Base-by-base conservation (phyloP, 1,284 basidiomycete species). In the Lentinula novae-zelandiae region DNA sequence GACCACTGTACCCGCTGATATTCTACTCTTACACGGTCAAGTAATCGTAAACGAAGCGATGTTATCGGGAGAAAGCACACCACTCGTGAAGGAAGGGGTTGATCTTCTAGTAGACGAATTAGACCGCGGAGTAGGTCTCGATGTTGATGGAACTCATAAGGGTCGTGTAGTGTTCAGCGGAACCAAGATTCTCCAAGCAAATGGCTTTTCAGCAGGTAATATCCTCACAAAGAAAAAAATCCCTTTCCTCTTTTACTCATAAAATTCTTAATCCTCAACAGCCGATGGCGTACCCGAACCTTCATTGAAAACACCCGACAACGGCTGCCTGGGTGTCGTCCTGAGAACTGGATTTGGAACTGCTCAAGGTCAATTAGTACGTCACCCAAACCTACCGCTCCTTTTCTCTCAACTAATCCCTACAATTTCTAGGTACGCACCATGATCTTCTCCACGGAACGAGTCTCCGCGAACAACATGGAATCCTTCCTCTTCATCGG, bases 41-140 rank as follows among this genome's bases (percentile, higher is more conserved):
- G 91, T 89, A 67, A 98, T 98, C 68, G 95, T 97, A 64, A 98
- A 97, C 73, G 95, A 98, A 73, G 95, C 96, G 15, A 98, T 98
- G 96, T 79, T 98, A 5, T 96, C 94, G 1, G 96, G 96, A 60
- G 95, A 98, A 77, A 96, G 94, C 1, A 98, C 96, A 0, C 95
- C 95, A 0, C 79, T 98, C 6, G 81, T 98, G 58, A 98, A 98
- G 73, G 96, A 98, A 70, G 62, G 62, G 4, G 56, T 59, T 9
- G 62, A 63, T 53, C 54, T 63, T 3, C 92, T 90, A 17, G 88
- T 96, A 61, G 90, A 94, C 63, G 81, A 97, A 1, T 80, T 93
- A n/a, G 90, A 95, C 13, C 77, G 80, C 0, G 71, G 76, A 4
- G 95, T 96, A 64, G 79, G 75, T 33, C 81, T 97, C 38, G 93